Evolutionary conservation across 371 early-diverging fungal species (phyloP).

Genomic region (Actinomucor elegans): DNA sequence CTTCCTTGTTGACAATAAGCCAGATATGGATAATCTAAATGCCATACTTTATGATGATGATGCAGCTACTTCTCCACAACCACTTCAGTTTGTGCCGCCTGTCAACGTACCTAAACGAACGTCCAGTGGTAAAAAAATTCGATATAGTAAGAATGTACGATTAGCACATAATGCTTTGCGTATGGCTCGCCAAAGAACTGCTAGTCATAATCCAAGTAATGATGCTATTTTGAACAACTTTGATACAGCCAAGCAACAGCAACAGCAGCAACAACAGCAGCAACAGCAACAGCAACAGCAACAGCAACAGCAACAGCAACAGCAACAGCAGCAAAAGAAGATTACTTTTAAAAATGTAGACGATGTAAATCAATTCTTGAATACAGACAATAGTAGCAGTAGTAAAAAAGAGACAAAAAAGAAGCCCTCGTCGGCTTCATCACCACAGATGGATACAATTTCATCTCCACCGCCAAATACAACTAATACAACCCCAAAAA

Average conservation of each 20-base stretch:
- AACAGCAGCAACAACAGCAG: not conserved
- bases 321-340: too few species aligned
- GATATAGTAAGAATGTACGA: conserved; percentile 41
- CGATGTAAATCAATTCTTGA: too few species aligned
- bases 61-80: conserved; percentile 13
- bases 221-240: conserved; percentile 25
- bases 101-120: conserved; percentile 36
- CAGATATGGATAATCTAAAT: not conserved
- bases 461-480: conserved; percentile 2
- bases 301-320: not conserved
- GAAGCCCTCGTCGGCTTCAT: not conserved
- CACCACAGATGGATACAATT: not conserved
- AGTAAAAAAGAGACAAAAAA: conserved; percentile 2
- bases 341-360: too few species aligned
- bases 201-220: conserved; percentile 19
- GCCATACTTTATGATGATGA: not conserved
- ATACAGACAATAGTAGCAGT: too few species aligned
- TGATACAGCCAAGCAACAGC: conserved; percentile 12
- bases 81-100: conserved; percentile 18
- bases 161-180: conserved; percentile 40
- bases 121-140: conserved; percentile 41
- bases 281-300: not conserved
- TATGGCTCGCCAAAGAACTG: conserved; percentile 32
- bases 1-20: conserved; percentile 10
- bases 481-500: conserved; percentile 7